Evolutionary conservation across 2,329 filamentous ascomycete species (phyloP).

Genomic region (Thyridium curvatum): DNA sequence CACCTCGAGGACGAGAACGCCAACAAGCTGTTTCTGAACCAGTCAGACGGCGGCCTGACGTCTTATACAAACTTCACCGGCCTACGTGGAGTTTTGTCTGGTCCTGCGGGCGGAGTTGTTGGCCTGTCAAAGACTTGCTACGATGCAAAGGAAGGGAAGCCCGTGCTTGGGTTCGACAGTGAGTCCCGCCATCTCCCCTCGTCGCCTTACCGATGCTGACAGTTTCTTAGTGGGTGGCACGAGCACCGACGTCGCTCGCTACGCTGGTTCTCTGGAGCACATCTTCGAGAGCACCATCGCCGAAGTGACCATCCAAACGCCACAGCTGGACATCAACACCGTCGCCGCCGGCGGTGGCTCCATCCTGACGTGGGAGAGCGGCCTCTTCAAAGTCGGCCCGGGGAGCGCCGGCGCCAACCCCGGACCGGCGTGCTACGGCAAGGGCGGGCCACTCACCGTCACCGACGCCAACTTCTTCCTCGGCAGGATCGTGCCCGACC

Average conservation of each 20-base stretch:
- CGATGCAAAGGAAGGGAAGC: slow-evolving; percentile 49
- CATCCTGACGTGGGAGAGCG: slow-evolving; percentile 29
- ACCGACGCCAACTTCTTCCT: slow-evolving; percentile 41
- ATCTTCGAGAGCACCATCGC: slow-evolving; percentile 49
- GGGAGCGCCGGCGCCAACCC: slow-evolving; percentile 41
- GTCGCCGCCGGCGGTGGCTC: slow-evolving; percentile 44
- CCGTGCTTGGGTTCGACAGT: slow-evolving; percentile 67
- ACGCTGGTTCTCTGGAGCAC: slow-evolving; percentile 60
- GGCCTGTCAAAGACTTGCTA: slow-evolving; percentile 68
- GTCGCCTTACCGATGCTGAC: too few species aligned
- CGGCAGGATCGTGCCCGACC: slow-evolving; percentile 15
- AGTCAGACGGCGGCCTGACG: slow-evolving; percentile 45
- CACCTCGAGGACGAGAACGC: slow-evolving; percentile 53
- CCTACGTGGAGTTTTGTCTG: slow-evolving; percentile 57
- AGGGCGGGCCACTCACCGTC: slow-evolving; percentile 39
- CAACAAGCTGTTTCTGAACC: slow-evolving; percentile 32
- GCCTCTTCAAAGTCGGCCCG: slow-evolving; percentile 41
- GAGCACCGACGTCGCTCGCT: slow-evolving; percentile 60
- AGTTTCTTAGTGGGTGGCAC: slow-evolving; percentile 15
- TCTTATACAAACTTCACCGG: slow-evolving; percentile 12
- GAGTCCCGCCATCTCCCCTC: too few species aligned
- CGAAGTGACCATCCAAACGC: slow-evolving; percentile 34
- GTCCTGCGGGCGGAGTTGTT: slow-evolving; percentile 65
- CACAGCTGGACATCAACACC: slow-evolving; percentile 40
- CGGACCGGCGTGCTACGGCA: slow-evolving; percentile 42